These are phyloP conservation scores for Aaosphaeria pasadenensis DNA, from an alignment of 2,329 filamentous ascomycete genomes.

Conservation along the genomic window DNA sequence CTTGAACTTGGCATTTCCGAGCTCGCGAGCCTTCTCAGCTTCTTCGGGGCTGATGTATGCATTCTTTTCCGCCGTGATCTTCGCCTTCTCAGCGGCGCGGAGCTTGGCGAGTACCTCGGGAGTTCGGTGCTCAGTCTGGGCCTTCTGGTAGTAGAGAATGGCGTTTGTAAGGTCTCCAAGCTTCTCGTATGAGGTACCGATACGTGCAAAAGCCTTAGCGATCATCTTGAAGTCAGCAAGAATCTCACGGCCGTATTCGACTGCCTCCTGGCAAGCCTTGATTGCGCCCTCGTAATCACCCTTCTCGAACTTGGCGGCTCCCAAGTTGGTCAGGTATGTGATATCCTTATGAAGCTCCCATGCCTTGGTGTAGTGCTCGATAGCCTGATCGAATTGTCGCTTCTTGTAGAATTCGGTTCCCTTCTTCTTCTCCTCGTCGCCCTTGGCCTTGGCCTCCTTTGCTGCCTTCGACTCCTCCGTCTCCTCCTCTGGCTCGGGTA, in stretches of 20 bases:
- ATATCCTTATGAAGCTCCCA: conserved; percentile 97
- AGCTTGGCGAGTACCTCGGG: conserved; percentile 93
- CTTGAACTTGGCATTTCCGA: conserved; percentile 97
- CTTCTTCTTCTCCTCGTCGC: conserved; percentile 89
- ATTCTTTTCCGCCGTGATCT: conserved; percentile 69
- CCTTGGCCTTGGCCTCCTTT: conserved; percentile 87
- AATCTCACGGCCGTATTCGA: conserved; percentile 84
- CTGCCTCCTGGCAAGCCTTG: conserved; percentile 80
- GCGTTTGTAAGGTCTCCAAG: conserved; percentile 75
- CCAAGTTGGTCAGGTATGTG: conserved; percentile 94
- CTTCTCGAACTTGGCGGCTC: conserved; percentile 93
- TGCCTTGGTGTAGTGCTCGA: conserved; percentile 89
- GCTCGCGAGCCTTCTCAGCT: conserved; percentile 91
- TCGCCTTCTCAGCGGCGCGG: conserved; percentile 81
- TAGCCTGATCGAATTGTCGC: conserved; percentile 91
- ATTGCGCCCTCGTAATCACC: conserved; percentile 88
- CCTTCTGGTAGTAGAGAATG: conserved; percentile 87
- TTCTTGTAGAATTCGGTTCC: conserved; percentile 98
- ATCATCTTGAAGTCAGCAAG: conserved; percentile 98
- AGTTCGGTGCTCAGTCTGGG: conserved; percentile 93
- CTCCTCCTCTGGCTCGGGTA: conserved; percentile 62
- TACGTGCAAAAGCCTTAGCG: conserved; percentile 93
- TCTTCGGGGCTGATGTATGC: conserved; percentile 88
- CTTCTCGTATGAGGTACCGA: conserved; percentile 92
- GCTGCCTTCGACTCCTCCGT: conserved; percentile 83